A percentile compares a stretch with the other conserved stretches of the same genome.
Conservation (phyloP, 2,329 filamentous ascomycete species). For the Lecanicillium sp. region DNA sequence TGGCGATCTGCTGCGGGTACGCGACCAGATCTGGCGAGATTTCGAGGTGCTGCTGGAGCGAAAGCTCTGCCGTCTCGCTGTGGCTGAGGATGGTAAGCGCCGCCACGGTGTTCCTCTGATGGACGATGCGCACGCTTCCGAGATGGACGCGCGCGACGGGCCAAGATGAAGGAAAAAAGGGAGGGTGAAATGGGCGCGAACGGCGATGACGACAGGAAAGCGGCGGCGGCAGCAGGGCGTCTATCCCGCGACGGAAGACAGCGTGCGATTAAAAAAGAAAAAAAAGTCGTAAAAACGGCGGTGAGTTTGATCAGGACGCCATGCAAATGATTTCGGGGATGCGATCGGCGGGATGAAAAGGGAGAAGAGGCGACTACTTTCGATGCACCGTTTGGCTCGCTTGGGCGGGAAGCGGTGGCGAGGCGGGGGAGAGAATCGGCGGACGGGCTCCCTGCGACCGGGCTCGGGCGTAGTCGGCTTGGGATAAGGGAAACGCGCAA, state of each 20-base stretch:
- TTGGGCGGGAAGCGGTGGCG: slow-evolving; percentile 6
- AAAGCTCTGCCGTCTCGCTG: slow-evolving; percentile 47
- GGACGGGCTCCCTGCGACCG: neutral
- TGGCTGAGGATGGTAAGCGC: slow-evolving; percentile 51
- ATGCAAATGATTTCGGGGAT: neutral
- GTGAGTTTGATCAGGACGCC: slow-evolving; percentile 1
- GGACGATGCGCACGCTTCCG: slow-evolving; percentile 12
- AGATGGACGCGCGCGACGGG: slow-evolving; percentile 10
- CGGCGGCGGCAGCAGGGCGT: neutral
- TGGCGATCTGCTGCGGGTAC: slow-evolving; percentile 39
- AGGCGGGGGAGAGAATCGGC: slow-evolving; percentile 12
- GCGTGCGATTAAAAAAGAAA: neutral
- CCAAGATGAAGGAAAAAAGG: neutral
- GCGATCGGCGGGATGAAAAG: neutral
- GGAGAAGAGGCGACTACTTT: neutral
- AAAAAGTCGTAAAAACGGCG: too few species aligned
- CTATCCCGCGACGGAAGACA: neutral
- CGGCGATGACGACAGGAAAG: neutral
- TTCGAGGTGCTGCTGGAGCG: slow-evolving; percentile 55
- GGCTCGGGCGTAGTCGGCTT: too few species aligned
- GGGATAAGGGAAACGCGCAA: too few species aligned
- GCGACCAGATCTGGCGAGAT: slow-evolving; percentile 47
- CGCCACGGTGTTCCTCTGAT: slow-evolving; percentile 43
- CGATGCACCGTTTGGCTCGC: neutral
- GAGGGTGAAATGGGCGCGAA: too few species aligned